Evolutionary conservation across 2,329 filamentous ascomycete genomes (phyloP).

Genomic region (Byssothecium circinans): DNA sequence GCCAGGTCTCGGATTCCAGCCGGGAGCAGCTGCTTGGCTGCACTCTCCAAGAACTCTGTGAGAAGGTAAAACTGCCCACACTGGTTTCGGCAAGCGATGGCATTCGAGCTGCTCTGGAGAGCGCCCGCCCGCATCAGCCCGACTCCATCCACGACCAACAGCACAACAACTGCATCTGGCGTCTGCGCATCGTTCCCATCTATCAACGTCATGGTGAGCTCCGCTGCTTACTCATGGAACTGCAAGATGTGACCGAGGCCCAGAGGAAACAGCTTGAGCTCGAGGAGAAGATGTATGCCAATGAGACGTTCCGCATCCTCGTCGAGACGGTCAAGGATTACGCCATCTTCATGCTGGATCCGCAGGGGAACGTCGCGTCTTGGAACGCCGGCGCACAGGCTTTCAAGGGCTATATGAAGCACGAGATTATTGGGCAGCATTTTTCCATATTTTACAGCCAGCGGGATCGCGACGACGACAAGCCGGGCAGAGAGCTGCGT

Average conservation of each 20-base stretch:
- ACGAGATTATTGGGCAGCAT: slow-evolving; percentile 61
- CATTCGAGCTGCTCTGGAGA: slow-evolving; percentile 43
- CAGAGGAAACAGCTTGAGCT: slow-evolving; percentile 40
- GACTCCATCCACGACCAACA: too few relatives aligned
- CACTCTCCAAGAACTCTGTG: slow-evolving; percentile 46
- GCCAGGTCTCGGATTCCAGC: slow-evolving; percentile 33
- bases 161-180: slow-evolving; percentile 29
- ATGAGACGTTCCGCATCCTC: slow-evolving; percentile 62
- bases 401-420: slow-evolving; percentile 58
- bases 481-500: slow-evolving; percentile 56
- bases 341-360: slow-evolving; percentile 64
- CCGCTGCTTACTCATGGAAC: slow-evolving; percentile 49
- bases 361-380: slow-evolving; percentile 57
- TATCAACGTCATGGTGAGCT: slow-evolving; percentile 45
- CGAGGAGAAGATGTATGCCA: slow-evolving; percentile 49
- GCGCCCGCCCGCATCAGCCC: slow-evolving; percentile 39
- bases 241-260: slow-evolving; percentile 42
- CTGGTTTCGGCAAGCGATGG: slow-evolving; percentile 42
- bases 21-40: slow-evolving; percentile 42
- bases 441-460: slow-evolving; percentile 60
- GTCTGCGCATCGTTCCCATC: slow-evolving; percentile 49
- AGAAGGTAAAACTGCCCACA: slow-evolving; percentile 40
- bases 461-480: slow-evolving; percentile 53
- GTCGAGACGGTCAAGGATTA: slow-evolving; percentile 64
- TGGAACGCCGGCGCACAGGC: slow-evolving; percentile 61